A percentile compares a stretch with the other conserved stretches of the same genome.
These are phyloP conservation scores for Fusarium sp. DNA, from an alignment of 2,329 filamentous ascomycete species.

Conservation along the genomic window DNA sequence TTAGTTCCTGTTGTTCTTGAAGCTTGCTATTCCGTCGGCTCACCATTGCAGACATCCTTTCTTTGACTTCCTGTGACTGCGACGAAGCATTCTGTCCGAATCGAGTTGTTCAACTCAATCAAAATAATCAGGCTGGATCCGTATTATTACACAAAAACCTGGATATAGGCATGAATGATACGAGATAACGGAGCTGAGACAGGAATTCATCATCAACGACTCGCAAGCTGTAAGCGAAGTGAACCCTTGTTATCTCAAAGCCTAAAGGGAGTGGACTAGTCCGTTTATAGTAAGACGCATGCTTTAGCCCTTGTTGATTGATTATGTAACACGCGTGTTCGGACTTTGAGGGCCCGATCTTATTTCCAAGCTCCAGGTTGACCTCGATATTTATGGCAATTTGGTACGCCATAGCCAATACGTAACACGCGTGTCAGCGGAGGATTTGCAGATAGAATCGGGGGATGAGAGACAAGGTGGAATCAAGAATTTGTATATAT, in stretches of 20 bases:
- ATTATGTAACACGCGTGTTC: conserved; percentile 40
- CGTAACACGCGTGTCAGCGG: conserved; percentile 39
- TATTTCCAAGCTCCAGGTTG: background rate
- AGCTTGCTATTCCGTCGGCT: background rate
- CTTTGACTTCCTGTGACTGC: conserved; percentile 37
- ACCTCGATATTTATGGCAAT: background rate
- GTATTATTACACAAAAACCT: rapidly evolving
- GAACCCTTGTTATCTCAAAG: background rate
- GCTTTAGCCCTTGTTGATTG: rapidly evolving
- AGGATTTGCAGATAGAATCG: rapidly evolving
- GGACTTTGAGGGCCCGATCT: background rate
- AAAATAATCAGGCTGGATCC: no score
- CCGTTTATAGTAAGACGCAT: rapidly evolving
- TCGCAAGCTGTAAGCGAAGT: background rate
- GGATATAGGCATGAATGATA: background rate
- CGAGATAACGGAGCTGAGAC: background rate
- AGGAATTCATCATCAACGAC: background rate
- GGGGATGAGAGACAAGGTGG: rapidly evolving
- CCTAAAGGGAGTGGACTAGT: rapidly evolving
- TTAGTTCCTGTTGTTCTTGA: background rate
- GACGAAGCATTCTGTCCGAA: conserved; percentile 22
- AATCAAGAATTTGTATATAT: background rate
- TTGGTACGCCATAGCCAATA: background rate
- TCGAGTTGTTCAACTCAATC: no score
- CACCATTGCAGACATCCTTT: conserved; percentile 35